These are phyloP conservation scores for Kazachstania sp. DNA, from an alignment of 1,139 yeast species.

Conservation along the genomic window DNA sequence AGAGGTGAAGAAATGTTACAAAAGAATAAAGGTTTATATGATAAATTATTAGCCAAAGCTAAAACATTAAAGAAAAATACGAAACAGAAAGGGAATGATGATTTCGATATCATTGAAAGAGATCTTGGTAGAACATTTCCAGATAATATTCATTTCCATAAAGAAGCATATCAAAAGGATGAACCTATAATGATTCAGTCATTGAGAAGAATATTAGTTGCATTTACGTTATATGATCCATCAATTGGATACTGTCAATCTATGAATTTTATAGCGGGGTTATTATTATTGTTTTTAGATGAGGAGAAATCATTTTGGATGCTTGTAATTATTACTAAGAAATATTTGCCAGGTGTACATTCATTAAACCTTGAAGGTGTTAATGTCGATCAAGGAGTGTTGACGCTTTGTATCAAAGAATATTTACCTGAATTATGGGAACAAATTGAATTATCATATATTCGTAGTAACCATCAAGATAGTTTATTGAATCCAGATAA, in stretches of 20 bases:
- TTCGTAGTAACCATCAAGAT: conserved; percentile 5
- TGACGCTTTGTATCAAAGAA: conserved; percentile 76
- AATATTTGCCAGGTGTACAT: conserved; percentile 84
- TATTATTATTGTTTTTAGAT: conserved; percentile 69
- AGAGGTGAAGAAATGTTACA: conserved; percentile 69
- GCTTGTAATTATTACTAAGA: conserved; percentile 80
- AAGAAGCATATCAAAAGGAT: conserved; percentile 22
- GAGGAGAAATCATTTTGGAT: conserved; percentile 94
- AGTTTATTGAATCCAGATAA: conserved; percentile 1
- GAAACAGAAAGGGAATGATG: conserved; percentile 37
- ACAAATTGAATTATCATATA: conserved; percentile 35
- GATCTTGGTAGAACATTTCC: conserved; percentile 92
- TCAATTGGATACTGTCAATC: conserved; percentile 94
- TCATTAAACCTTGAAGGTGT: conserved; percentile 87
- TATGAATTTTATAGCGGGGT: conserved; percentile 81
- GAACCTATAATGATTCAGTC: conserved; percentile 64
- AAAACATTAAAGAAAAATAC: conserved; percentile 6
- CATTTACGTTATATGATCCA: conserved; percentile 82
- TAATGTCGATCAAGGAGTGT: conserved; percentile 87
- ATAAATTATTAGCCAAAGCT: conserved; percentile 44
- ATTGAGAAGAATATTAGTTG: conserved; percentile 67
- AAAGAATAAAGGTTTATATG: conserved; percentile 65
- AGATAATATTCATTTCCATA: conserved; percentile 71
- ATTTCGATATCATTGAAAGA: conserved; percentile 84
- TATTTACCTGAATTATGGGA: conserved; percentile 77